phyloP scores from a whole-genome alignment of 257 asterid genomes.

The Thymus quinquecostatus region DNA sequence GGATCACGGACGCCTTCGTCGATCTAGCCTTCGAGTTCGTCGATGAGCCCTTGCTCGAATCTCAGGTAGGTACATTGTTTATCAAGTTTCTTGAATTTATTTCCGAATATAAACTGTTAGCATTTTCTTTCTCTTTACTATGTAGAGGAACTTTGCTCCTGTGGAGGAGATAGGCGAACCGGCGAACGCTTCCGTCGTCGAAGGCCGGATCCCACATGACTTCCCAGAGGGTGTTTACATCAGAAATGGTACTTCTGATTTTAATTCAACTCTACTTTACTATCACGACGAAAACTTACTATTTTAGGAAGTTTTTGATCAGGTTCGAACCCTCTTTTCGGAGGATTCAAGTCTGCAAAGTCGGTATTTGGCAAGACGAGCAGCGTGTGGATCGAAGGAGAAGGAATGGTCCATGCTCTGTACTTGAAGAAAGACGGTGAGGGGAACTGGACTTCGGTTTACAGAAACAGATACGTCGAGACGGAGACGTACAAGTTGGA shows the following conservation, averaged over 20 bases:
- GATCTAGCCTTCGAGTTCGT: slow-evolving; percentile 39
- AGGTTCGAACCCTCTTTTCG: slow-evolving; percentile 59
- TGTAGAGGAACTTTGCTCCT: slow-evolving; percentile 50
- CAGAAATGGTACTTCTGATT: slow-evolving; percentile 41
- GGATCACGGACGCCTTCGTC: slow-evolving; percentile 33
- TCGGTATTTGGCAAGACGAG: slow-evolving; percentile 51
- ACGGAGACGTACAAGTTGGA: slow-evolving; percentile 42
- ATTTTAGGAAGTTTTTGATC: not conserved
- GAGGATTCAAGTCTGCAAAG: slow-evolving; percentile 45
- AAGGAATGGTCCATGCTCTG: slow-evolving; percentile 60
- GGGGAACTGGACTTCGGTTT: slow-evolving; percentile 32
- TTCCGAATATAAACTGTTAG: too few species aligned
- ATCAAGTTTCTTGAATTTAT: too few species aligned
- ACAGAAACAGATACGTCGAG: slow-evolving; percentile 41
- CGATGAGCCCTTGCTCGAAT: slow-evolving; percentile 50
- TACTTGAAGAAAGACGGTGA: slow-evolving; percentile 30
- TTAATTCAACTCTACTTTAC: too few species aligned
- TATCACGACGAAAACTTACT: too few species aligned
- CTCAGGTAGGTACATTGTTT: slow-evolving; percentile 42
- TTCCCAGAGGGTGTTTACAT: slow-evolving; percentile 53
- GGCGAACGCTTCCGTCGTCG: not conserved
- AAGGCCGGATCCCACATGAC: slow-evolving; percentile 51
- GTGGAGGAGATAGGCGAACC: slow-evolving; percentile 49
- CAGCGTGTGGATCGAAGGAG: slow-evolving; percentile 53
- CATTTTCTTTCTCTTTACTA: not conserved